Conservation (phyloP, 2,329 filamentous ascomycete species). For the Lizonia empirigonia region DNA sequence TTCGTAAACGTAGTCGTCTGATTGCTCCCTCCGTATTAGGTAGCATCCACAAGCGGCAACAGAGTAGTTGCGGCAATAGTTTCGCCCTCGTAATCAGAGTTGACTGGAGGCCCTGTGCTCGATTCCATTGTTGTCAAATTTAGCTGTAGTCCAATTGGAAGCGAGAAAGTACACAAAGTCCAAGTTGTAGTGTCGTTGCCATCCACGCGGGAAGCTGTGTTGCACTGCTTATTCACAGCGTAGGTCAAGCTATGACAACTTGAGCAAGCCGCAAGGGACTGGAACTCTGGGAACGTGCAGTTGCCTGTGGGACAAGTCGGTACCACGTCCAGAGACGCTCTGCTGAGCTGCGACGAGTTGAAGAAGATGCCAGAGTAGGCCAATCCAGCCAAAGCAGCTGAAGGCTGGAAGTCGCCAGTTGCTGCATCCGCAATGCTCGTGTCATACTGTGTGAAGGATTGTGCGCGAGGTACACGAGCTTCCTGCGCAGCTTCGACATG, state of each 20-base stretch:
- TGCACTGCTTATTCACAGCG: background rate
- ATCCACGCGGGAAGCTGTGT: background rate
- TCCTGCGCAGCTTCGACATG: background rate
- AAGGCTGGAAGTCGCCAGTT: background rate
- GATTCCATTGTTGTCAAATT: background rate
- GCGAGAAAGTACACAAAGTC: background rate
- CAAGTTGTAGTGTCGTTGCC: background rate
- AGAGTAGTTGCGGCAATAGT: no score
- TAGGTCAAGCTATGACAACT: background rate
- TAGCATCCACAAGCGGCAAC: no score
- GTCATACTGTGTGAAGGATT: background rate
- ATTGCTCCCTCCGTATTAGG: no score
- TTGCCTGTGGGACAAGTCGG: background rate
- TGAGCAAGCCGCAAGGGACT: background rate
- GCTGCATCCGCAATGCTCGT: background rate
- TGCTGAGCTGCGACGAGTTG: background rate
- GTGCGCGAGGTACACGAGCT: background rate
- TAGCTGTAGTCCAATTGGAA: background rate
- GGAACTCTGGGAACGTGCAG: background rate
- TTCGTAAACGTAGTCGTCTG: no score
- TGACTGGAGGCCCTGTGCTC: no score
- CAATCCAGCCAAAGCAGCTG: background rate
- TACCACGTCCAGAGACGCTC: background rate
- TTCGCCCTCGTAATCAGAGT: no score
- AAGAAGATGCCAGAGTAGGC: background rate